Conservation (phyloP, 2,329 filamentous ascomycete species). For the Zymoseptoria ardabiliae region DNA sequence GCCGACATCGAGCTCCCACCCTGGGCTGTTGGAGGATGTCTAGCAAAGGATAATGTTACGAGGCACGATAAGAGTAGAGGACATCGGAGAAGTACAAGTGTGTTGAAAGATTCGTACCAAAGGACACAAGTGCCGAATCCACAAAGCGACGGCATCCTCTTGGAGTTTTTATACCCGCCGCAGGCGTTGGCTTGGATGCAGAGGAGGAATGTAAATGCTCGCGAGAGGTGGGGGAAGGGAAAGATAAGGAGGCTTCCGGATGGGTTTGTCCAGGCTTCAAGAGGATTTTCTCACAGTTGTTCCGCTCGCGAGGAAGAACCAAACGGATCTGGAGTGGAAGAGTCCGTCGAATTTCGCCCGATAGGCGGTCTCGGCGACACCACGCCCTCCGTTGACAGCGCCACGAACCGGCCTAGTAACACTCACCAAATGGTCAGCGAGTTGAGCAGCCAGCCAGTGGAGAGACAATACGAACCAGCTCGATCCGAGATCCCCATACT, state of each 20-base stretch:
- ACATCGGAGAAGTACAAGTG: background rate
- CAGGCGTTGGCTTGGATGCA: constrained; percentile 36
- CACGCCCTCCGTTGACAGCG: background rate
- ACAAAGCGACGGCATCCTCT: constrained; percentile 21
- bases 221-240: constrained; percentile 23
- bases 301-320: background rate
- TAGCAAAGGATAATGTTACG: background rate
- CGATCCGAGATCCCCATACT: background rate
- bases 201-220: constrained; percentile 10
- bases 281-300: constrained; percentile 21
- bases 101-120: background rate
- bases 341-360: background rate
- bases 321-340: background rate
- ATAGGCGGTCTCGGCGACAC: background rate
- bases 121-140: background rate
- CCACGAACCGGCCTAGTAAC: background rate
- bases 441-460: background rate
- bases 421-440: background rate
- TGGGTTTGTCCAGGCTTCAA: constrained; percentile 21
- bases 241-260: constrained; percentile 21
- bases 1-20: constrained; percentile 37
- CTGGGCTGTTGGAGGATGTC: constrained; percentile 5
- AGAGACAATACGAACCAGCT: background rate
- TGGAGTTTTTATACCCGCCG: constrained; percentile 44
- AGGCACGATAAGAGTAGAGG: background rate